phyloP scores from a whole-genome alignment of 306 rosid species.

The Vigna nakashimae region DNA sequence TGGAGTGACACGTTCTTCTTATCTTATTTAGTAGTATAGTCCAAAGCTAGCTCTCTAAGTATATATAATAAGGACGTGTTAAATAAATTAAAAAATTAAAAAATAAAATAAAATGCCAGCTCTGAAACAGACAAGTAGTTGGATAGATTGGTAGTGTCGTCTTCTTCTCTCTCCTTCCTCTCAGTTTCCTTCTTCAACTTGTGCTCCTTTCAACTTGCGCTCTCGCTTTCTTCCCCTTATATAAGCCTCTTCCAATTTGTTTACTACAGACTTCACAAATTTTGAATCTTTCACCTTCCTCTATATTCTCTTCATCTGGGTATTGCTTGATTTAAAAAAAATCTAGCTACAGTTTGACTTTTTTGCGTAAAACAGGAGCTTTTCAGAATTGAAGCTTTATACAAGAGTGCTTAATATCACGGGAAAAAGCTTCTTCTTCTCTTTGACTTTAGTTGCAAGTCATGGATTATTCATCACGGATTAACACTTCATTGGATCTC shows the following conservation, averaged over 20 bases:
- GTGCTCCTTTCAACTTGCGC: slow-evolving; percentile 12
- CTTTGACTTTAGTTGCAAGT: slow-evolving; percentile 21
- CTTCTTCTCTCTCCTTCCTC: slow-evolving; percentile 55
- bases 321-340: no score
- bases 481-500: slow-evolving; percentile 78
- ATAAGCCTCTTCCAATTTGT: slow-evolving; percentile 25
- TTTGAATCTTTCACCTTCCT: not conserved
- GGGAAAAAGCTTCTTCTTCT: not conserved
- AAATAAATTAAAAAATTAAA: not conserved
- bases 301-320: slow-evolving; percentile 17
- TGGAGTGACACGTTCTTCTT: slow-evolving; percentile 36
- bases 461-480: slow-evolving; percentile 70
- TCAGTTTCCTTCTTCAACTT: slow-evolving; percentile 55
- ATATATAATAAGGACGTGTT: not conserved
- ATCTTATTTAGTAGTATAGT: not conserved
- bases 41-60: not conserved
- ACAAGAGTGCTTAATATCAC: not conserved
- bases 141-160: slow-evolving; percentile 31
- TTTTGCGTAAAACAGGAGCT: not conserved
- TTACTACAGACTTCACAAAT: slow-evolving; percentile 17
- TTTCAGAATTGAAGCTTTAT: not conserved
- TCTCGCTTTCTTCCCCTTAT: not conserved
- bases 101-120: slow-evolving; percentile 42
- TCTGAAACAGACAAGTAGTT: not conserved
- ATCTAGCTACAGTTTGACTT: not conserved